Evolutionary conservation across 2,329 filamentous ascomycete species (phyloP), one percentile per base, ranked within the genome.

Genomic region (Gaeumannomyces tritici): DNA sequence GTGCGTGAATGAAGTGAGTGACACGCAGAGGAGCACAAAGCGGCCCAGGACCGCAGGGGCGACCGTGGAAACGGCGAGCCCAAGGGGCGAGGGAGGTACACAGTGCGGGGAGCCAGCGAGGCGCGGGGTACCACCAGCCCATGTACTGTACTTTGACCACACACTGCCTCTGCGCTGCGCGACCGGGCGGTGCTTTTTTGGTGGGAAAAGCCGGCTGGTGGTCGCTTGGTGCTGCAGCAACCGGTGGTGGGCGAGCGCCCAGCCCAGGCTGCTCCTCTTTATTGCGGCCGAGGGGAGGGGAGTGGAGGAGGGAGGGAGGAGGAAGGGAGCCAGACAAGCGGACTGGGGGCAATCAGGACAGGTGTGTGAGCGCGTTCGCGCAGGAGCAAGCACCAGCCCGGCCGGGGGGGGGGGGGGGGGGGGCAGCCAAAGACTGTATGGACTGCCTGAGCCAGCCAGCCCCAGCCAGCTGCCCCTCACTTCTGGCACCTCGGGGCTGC

Each of bases 381-480:
- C 42, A 51, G 21, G 42, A 58, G 56, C 56, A 58, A n/a, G 51
- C 54, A 61, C 60, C 60, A 57, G 29, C 51, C 60, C 54, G 31
- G 51, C 51, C 31, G 29, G 42, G 33, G n/a, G n/a, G 29, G 42
- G 33, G n/a, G n/a, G n/a, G n/a, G n/a, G n/a, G n/a, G n/a, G n/a
- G 31, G 42, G 42, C 42, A 11, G 42, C 42, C 42, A 51, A 51
- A 51, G 42, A 51, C 42, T 51, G 42, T 51, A 21, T 51, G 42
- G 42, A 51, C 42, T 51, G 42, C 42, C 42, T 51, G 42, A 51
- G 57, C 61, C 61, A 62, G 47, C 57, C 61, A 55, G 61, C 59
- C 62, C 62, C 62, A 61, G 59, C 62, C 62, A 61, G 59, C 55
- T 63, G 55, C 62, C 61, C 61, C 61, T 60, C 61, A 59, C 61